A percentile compares a stretch with the other conserved stretches of the same genome.
Evolutionary conservation across 108 stramenopile genomes (phyloP).

Genomic region (Schizochytrium sp.): DNA sequence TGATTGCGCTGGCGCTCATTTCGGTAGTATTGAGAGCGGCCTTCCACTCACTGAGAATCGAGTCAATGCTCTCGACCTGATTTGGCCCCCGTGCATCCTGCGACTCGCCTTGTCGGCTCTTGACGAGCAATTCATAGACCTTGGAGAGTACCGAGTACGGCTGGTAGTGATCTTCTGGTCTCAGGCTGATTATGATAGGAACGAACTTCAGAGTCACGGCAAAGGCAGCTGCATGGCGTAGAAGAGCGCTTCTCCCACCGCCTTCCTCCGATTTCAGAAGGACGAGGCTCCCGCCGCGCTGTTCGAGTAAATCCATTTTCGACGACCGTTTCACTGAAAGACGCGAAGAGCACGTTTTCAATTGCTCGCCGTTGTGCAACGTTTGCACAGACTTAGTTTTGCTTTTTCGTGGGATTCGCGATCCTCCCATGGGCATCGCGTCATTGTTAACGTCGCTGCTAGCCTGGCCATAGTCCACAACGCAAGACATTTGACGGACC

Average conservation of each 20-base stretch:
- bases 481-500: no score
- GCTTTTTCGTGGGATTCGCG: no score
- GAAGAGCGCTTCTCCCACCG: background rate
- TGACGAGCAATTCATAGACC: background rate
- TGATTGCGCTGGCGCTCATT: background rate
- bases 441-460: no score
- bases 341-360: no score
- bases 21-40: background rate
- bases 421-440: no score
- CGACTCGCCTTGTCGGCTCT: background rate
- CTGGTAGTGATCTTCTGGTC: conserved; percentile 1
- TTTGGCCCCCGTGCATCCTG: background rate
- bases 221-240: background rate
- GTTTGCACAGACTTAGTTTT: no score
- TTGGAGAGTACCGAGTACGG: background rate
- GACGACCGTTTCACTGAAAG: no score
- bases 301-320: background rate
- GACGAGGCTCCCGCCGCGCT: background rate
- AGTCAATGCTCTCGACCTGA: background rate
- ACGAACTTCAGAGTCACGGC: background rate
- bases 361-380: no score
- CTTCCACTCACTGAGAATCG: background rate
- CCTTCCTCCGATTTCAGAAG: background rate
- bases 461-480: no score
- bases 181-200: background rate